Evolutionary conservation across 768 basidiomycete genomes (phyloP), one percentile per base, ranked within the genome.

Genomic region (Phaeotremella fagi): DNA sequence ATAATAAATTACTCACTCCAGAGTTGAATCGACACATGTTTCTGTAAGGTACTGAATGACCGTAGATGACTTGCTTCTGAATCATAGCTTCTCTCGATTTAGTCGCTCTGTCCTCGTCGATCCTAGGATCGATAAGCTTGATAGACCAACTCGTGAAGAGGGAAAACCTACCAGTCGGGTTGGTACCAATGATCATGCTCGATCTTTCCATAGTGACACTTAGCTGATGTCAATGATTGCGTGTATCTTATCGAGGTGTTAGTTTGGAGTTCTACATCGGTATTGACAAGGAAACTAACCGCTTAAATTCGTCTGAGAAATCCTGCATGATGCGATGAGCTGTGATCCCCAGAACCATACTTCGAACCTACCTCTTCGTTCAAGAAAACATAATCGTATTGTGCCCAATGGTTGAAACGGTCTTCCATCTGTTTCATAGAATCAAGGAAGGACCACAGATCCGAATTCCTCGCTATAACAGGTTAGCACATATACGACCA

Each of bases 21-120:
- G 88, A 90, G 75, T 92, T 90, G 76, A 85, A 97, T 11, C 92
- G 83, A 75, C 92, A 95, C 92, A 95, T 94, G 63, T 94, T 90
- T 35, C 91, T 83, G 68, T 95, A 94, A 2, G 76, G 72, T 1
- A 78, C 74, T 7, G 69, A 66, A 55, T 76, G 72, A 4, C 81
- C 82, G 55, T 83, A 82, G 44, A 83, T 82, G 60, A 83, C 81
- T 38, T 80, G 75, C 36, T 79, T 79, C 43, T 79, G 70, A 36
- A 78, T 77, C 86, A 90, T 85, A 43, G 82, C 78, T 25, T 83
- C 75, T 45, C 87, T 75, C 4, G 79, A 77, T 9, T 74, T 76
- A 0, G 69, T 77, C 0, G 87, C 88, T 63, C 80, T 81, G 11
- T 79, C 78, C 72, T 89, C 86, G 69, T 90, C 85, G 55, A 90